Evolutionary conservation across 2,329 filamentous ascomycete species (phyloP).

Genomic region (Calonectria naviculata): DNA sequence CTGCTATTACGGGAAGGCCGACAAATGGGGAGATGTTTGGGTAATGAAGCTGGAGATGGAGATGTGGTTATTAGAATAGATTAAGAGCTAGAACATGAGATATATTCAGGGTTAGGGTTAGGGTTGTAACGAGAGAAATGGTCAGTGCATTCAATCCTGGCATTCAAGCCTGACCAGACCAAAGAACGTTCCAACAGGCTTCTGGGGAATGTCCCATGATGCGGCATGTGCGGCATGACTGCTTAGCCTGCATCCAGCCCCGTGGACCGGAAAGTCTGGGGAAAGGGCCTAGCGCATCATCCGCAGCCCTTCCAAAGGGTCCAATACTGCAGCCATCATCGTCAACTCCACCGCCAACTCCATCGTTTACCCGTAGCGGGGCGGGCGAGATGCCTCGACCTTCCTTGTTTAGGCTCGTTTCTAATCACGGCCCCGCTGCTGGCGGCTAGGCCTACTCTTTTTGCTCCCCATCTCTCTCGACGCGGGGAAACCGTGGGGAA

Average conservation of each 20-base stretch:
- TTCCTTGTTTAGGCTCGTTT: not conserved
- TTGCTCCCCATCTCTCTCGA: not conserved
- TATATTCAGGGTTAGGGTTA: not conserved
- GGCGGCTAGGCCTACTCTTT: not conserved
- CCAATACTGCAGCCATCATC: too few relatives aligned
- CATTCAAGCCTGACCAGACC: too few relatives aligned
- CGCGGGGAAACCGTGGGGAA: not conserved
- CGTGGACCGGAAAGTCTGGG: too few relatives aligned
- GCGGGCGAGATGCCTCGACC: not conserved
- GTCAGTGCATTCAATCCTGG: too few relatives aligned
- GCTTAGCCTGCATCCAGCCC: too few relatives aligned
- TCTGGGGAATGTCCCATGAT: too few relatives aligned
- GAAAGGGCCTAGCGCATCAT: too few relatives aligned
- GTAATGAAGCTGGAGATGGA: slow-evolving; percentile 12
- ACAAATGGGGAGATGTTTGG: slow-evolving; percentile 33
- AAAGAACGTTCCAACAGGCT: too few relatives aligned
- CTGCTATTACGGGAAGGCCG: slow-evolving; percentile 26
- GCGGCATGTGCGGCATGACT: too few relatives aligned
- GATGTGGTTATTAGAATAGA: not conserved
- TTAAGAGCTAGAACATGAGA: not conserved
- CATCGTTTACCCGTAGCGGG: not conserved
- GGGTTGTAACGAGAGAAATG: too few relatives aligned
- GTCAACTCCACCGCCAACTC: too few relatives aligned
- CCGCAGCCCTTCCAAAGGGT: too few relatives aligned
- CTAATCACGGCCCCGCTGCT: not conserved